Percentiles rank a stretch among this genome's conserved stretches.
Evolutionary conservation across 441 rosid genomes (phyloP).

Genomic region (Lepidium campestre): DNA sequence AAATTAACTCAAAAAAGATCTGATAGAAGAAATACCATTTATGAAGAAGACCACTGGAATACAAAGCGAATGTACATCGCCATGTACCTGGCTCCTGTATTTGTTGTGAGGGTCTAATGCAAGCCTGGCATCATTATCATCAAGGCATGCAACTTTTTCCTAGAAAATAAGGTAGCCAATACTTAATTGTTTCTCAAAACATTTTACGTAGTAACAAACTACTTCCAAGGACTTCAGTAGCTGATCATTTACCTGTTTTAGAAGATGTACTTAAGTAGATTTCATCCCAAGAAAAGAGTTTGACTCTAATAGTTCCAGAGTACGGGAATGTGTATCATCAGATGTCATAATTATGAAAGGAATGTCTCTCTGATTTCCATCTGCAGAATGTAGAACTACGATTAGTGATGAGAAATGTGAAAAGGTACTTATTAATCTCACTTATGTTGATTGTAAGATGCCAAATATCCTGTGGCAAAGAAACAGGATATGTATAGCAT

Average conservation of each 20-base stretch:
- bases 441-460: not conserved
- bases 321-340: slow-evolving; percentile 88
- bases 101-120: slow-evolving; percentile 77
- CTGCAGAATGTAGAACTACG: slow-evolving; percentile 32
- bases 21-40: slow-evolving; percentile 38
- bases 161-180: slow-evolving; percentile 19
- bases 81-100: slow-evolving; percentile 94
- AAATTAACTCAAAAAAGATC: not conserved
- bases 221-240: not conserved
- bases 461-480: not conserved
- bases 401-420: not conserved
- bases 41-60: slow-evolving; percentile 79
- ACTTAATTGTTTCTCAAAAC: not conserved
- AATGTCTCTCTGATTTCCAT: slow-evolving; percentile 48
- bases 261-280: slow-evolving; percentile 75
- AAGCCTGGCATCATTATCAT: slow-evolving; percentile 86
- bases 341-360: slow-evolving; percentile 96
- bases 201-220: not conserved
- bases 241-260: slow-evolving; percentile 69
- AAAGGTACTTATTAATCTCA: not conserved
- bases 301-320: slow-evolving; percentile 57
- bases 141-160: slow-evolving; percentile 99
- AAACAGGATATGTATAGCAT: not conserved
- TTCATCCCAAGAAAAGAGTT: slow-evolving; percentile 92
- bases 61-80: slow-evolving; percentile 92